A percentile compares a stretch with the other conserved stretches of the same genome.
These are phyloP conservation scores for Nicotiana sylvestris DNA, from an alignment of 257 asterid genomes.

Conservation along the genomic window DNA sequence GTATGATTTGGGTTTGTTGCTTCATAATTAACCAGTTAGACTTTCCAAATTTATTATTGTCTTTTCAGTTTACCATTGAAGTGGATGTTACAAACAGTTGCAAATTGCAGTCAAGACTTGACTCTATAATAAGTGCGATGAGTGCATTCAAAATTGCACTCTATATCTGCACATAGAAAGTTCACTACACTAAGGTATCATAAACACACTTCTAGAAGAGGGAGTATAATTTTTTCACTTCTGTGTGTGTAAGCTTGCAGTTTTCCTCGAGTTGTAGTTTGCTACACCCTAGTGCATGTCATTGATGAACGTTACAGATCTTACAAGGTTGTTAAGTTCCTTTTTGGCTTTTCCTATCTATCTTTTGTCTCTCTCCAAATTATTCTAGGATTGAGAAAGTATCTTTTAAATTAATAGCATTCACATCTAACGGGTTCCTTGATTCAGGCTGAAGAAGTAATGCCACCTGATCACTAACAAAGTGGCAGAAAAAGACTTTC, in stretches of 20 bases:
- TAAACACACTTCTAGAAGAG: background rate
- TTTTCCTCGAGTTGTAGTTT: background rate
- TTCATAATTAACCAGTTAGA: background rate
- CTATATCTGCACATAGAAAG: background rate
- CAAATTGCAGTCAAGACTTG: background rate
- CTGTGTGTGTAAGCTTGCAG: background rate
- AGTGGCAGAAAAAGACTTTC: background rate
- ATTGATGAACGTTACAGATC: background rate
- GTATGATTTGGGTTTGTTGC: background rate
- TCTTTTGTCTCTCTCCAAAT: background rate
- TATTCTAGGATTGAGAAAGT: background rate
- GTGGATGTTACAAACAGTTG: background rate
- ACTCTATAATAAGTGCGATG: background rate
- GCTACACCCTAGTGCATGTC: background rate
- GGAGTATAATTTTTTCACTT: background rate
- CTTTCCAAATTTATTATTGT: background rate
- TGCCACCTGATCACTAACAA: background rate
- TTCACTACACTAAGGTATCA: background rate
- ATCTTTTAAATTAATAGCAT: slow-evolving; percentile 1
- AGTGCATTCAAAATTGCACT: background rate
- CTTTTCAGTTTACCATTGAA: background rate
- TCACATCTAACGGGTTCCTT: background rate
- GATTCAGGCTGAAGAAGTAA: background rate
- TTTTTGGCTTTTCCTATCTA: background rate
- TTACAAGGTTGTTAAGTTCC: background rate